phyloP scores from a whole-genome alignment of 2,329 filamentous ascomycete species.

The Fusarium coicis region DNA sequence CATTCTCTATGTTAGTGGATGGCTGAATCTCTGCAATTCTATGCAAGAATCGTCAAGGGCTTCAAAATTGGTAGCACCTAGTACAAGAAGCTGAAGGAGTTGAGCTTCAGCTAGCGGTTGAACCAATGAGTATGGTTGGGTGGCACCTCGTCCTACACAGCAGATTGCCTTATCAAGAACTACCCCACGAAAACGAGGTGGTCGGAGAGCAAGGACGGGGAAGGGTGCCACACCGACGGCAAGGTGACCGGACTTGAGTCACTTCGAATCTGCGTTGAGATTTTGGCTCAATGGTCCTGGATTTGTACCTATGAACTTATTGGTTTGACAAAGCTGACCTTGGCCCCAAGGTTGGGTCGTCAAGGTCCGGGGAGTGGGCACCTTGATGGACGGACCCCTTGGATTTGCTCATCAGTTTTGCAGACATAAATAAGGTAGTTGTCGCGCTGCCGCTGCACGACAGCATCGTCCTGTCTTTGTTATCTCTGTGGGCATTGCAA shows the following conservation, averaged over 20 bases:
- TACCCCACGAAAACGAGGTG: constrained; percentile 4
- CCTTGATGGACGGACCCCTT: constrained; percentile 41
- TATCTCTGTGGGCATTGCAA: neutral
- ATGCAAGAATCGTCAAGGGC: neutral
- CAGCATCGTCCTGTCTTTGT: constrained; percentile 16
- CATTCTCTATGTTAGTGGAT: constrained; percentile 5
- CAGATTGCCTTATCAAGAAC: neutral
- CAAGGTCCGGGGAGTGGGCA: constrained; percentile 35
- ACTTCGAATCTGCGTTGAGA: constrained; percentile 13
- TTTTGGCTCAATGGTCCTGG: constrained; percentile 11
- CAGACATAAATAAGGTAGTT: constrained; percentile 35
- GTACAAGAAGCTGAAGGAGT: neutral
- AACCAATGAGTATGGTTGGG: neutral
- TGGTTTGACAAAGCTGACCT: constrained; percentile 33
- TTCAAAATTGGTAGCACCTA: neutral
- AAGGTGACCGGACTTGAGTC: constrained; percentile 10
- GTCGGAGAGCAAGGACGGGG: constrained; percentile 5
- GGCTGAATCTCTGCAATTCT: neutral
- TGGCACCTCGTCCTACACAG: neutral
- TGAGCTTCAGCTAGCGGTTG: neutral
- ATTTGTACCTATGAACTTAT: neutral
- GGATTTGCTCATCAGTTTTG: constrained; percentile 21
- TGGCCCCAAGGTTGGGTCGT: constrained; percentile 13
- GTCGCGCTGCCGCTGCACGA: neutral
- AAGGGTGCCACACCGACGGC: neutral